phyloP scores from a whole-genome alignment of 2,329 filamentous ascomycete species.

The Aspergillus felis region DNA sequence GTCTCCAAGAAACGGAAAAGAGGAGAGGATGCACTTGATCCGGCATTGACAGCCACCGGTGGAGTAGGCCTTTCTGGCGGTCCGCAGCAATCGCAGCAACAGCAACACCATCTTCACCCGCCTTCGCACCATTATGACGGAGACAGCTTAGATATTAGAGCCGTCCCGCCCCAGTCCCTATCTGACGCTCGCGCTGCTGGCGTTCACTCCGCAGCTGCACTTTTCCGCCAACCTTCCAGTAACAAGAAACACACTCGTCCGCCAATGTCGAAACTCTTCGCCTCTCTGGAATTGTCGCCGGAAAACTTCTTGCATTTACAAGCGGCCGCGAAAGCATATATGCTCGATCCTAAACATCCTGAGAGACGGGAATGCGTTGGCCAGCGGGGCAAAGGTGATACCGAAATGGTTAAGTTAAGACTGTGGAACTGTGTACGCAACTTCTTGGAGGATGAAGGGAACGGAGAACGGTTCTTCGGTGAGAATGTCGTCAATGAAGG shows the following conservation, averaged over 20 bases:
- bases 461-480: conserved; percentile 52
- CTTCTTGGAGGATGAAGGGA: conserved; percentile 49
- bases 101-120: conserved; percentile 23
- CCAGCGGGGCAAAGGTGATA: conserved; percentile 52
- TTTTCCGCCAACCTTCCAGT: conserved; percentile 49
- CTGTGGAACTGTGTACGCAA: conserved; percentile 55
- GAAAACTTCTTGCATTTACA: conserved; percentile 56
- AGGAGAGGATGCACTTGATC: conserved; percentile 36
- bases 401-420: conserved; percentile 54
- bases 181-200: conserved; percentile 47
- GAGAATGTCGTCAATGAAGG: conserved; percentile 42
- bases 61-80: conserved; percentile 21
- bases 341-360: conserved; percentile 53
- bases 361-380: conserved; percentile 56
- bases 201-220: conserved; percentile 51
- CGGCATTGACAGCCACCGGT: conserved; percentile 26
- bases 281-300: conserved; percentile 53
- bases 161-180: conserved; percentile 34
- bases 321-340: conserved; percentile 53
- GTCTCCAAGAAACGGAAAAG: conserved; percentile 41
- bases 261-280: conserved; percentile 56
- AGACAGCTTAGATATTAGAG: conserved; percentile 34
- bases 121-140: conserved; percentile 25
- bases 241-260: conserved; percentile 56
- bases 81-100: conserved; percentile 24